phyloP scores from a whole-genome alignment of 495 filamentous ascomycete genomes.

The Immersiella caudata region DNA sequence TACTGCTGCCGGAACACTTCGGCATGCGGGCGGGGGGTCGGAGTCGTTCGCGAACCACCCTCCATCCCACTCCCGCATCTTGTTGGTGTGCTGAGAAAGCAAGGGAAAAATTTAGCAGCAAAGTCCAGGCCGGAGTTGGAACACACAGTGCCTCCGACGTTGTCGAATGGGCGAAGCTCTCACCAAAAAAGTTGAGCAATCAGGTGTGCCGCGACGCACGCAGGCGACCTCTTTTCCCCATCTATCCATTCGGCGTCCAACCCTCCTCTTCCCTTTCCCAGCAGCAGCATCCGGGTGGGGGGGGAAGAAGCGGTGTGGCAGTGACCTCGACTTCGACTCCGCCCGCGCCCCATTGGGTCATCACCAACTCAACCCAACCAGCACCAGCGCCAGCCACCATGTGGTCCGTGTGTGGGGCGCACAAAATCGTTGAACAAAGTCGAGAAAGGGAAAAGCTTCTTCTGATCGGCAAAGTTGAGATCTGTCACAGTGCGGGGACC shows the following conservation, averaged over 20 bases:
- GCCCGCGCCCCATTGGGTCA: slow-evolving; percentile 6
- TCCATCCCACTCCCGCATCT: too few relatives aligned
- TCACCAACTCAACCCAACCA: not conserved
- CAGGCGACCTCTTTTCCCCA: slow-evolving; percentile 1
- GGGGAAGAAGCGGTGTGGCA: slow-evolving; percentile 15
- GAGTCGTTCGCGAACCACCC: too few relatives aligned
- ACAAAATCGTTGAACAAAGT: not conserved
- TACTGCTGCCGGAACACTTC: too few relatives aligned
- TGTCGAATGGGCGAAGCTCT: not conserved
- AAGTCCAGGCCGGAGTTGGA: not conserved
- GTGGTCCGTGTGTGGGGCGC: slow-evolving; percentile 13
- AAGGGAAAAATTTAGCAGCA: not conserved
- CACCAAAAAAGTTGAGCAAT: not conserved
- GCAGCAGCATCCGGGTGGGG: not conserved
- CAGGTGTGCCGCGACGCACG: not conserved
- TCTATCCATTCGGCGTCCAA: not conserved
- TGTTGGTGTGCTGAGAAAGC: too few relatives aligned
- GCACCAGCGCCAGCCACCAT: not conserved
- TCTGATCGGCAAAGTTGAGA: slow-evolving; percentile 18
- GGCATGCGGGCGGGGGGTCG: too few relatives aligned
- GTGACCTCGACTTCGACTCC: not conserved
- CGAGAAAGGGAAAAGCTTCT: not conserved
- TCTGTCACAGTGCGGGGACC: slow-evolving; percentile 18
- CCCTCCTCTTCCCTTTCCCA: not conserved
- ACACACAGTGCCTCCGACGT: not conserved